Conservation (phyloP, 441 rosid species). For the Daphne laureola region DNA sequence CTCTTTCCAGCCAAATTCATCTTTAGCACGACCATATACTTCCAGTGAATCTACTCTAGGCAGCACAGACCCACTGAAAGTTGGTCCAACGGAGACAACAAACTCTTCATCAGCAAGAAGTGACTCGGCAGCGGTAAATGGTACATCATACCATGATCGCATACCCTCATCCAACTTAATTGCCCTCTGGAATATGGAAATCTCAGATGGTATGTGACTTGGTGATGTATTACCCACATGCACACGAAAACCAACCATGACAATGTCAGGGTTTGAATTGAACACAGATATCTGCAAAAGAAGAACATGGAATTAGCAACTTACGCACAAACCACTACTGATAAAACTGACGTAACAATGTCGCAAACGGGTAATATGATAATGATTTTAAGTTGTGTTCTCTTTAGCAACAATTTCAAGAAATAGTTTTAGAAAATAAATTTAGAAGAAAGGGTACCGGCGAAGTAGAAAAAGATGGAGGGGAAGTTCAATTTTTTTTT, state of each 20-base stretch:
- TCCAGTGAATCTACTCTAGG: conserved; percentile 98
- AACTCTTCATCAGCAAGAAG: conserved; percentile 99
- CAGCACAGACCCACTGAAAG: conserved; percentile 73
- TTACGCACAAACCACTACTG: conserved; percentile 6
- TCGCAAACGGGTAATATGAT: background rate
- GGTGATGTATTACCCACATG: conserved; percentile 95
- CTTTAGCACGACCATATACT: conserved; percentile 98
- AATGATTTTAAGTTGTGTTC: too few species aligned
- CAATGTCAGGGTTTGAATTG: conserved; percentile 95
- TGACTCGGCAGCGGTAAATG: conserved; percentile 97
- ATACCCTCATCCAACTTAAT: conserved; percentile 97
- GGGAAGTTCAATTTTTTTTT: too few species aligned
- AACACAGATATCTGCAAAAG: conserved; percentile 73
- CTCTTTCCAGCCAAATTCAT: conserved; percentile 99
- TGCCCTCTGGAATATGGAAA: conserved; percentile 87
- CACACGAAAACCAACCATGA: conserved; percentile 97
- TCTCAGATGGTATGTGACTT: conserved; percentile 91
- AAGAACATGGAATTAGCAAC: conserved; percentile 13
- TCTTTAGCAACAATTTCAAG: too few species aligned
- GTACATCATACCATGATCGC: conserved; percentile 98
- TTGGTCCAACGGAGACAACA: conserved; percentile 76
- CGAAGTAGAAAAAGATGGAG: too few species aligned
- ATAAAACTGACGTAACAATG: background rate
- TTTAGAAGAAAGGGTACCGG: too few species aligned
- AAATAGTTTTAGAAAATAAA: too few species aligned